Evolutionary conservation across 1,284 basidiomycete species (phyloP), one percentile per base, ranked within the genome.

Genomic region (Ganoderma boninense): DNA sequence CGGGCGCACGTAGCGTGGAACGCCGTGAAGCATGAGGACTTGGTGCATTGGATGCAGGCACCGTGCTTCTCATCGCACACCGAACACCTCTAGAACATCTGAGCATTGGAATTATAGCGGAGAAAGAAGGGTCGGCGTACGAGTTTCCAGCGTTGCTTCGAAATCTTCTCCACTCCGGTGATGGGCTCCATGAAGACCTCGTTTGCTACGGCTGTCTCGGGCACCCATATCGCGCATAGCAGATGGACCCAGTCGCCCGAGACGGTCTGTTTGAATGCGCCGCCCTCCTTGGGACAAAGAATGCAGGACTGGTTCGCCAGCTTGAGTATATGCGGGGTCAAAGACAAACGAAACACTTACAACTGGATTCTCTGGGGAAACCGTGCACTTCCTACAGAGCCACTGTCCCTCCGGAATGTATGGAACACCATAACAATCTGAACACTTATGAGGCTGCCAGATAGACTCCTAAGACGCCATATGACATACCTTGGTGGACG

Each of bases 351-450:
- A 35, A 2, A 13, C 20, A 83, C 93, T 76, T 79, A 97, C 96
- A 59, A 99, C 97, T 11, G 97, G 96, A 73, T 93, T 95, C 81
- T 98, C 97, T 0, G 98, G 98, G 1, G 96, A 98, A 23, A 99
- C 97, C 1, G 97, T 99, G 80, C 98, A 99, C 82, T 99, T 99
- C 66, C 98, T 87, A 81, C 98, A 99, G 42, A 99, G 89, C 98
- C 98, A 99, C 82, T 99, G 97, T 0, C 98, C 98, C 83, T 99
- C 98, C 0, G 98, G 98, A 72, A 99, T 99, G 79, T 99, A 99
- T 2, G 98, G 98, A 5, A 99, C 96, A 43, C 98, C 98, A 80
- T 99, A 99, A 79, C 98, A 99, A 80, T 99, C 97, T 97, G 75
- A 44, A 11, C 16, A 20, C 5, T 1, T 11, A 13, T 26, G 42